Evolutionary conservation across 805 yeast genomes (phyloP), one percentile per base, ranked within the genome.

Genomic region (Wickerhamomyces ciferrii): DNA sequence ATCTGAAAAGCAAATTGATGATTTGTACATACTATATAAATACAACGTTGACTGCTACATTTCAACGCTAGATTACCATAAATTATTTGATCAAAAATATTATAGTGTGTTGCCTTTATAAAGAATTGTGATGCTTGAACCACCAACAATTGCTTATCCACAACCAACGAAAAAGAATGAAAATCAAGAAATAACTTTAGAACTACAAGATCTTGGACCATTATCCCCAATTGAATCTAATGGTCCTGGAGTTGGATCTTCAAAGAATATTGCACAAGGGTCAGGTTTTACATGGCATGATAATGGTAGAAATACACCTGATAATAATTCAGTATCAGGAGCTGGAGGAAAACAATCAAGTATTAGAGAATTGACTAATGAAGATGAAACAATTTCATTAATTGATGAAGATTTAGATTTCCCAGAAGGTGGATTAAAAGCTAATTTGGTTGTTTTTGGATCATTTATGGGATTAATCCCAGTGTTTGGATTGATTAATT

Each of bases 401-500:
- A 49, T 44, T 13, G 60, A 59, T 43, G 64, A 48, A n/a, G 63
- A 51, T 11, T 40, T 57, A 24, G 63, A 59, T 17, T 72, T 63
- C 47, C 85, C 85, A 0, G 84, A 83, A 52, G 87, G 87, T 18
- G 87, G 88, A 0, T 43, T 61, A 35, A 54, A 60, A 48, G 87
- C 87, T 0, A 79, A 81, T 67, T 48, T 62, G 3, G 83, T 79
- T 2, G 75, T 79, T 0, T 59, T 79, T 23, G 89, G 87, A 2
- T 68, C 79, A 3, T 81, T 80, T 54, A 59, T 76, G 38, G 87
- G 87, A 0, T 66, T 78, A 34, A 64, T 74, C 2, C 75, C 78
- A 2, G 68, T 70, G 39, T 74, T 81, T 48, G 89, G 90, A 1
- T 52, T 79, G 34, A 61, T 78, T 48, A 83, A 83, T 54, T 62